Conservation (phyloP, 257 asterid genomes). For the Hygrophila difformis region DNA sequence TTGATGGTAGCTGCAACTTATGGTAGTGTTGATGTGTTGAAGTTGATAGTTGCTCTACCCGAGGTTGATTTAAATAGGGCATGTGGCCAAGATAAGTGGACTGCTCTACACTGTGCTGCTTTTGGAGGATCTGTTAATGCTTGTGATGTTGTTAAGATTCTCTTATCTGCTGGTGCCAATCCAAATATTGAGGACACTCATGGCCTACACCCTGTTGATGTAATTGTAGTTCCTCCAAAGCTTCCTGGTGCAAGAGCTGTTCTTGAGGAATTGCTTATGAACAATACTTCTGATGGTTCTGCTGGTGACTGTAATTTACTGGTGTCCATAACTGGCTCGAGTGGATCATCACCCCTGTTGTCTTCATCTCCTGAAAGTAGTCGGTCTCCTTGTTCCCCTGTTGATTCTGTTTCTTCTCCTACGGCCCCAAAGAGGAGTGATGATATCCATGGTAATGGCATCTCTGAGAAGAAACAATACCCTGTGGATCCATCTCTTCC, state of each 20-base stretch:
- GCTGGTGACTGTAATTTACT: constrained; percentile 37
- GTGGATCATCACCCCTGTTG: constrained; percentile 52
- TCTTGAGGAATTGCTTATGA: constrained; percentile 56
- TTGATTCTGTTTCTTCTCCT: constrained; percentile 43
- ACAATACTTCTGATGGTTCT: constrained; percentile 50
- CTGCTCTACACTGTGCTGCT: constrained; percentile 96
- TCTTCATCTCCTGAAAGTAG: constrained; percentile 57
- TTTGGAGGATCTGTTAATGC: constrained; percentile 63
- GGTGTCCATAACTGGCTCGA: constrained; percentile 33
- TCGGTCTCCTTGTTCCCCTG: constrained; percentile 70
- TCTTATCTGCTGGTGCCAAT: constrained; percentile 86
- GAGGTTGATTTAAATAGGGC: constrained; percentile 73
- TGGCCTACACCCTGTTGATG: constrained; percentile 61
- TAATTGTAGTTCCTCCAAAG: constrained; percentile 54
- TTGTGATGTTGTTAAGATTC: constrained; percentile 45
- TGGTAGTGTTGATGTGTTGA: constrained; percentile 74
- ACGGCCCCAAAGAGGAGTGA: constrained; percentile 31
- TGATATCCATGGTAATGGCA: constrained; percentile 27
- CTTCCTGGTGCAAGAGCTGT: constrained; percentile 37
- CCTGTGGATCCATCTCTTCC: constrained; percentile 93
- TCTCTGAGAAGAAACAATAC: constrained; percentile 68
- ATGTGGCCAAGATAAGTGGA: constrained; percentile 67
- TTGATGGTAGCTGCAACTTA: constrained; percentile 90
- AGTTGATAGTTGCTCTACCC: constrained; percentile 68
- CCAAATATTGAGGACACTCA: constrained; percentile 61